These are phyloP conservation scores for Hericium coralloides DNA, from an alignment of 768 basidiomycete genomes.

Conservation along the genomic window DNA sequence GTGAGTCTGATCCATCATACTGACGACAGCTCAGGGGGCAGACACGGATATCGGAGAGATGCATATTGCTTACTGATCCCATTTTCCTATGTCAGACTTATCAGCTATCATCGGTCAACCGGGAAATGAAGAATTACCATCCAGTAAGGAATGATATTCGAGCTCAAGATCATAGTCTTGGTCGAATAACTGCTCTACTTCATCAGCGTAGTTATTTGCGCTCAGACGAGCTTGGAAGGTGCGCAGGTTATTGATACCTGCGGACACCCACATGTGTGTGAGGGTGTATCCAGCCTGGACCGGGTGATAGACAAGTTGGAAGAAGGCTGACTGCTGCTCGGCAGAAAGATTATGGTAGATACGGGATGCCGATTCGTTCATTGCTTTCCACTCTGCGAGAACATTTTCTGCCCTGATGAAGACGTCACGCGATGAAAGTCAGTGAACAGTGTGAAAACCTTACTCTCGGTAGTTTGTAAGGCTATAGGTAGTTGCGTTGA, in stretches of 20 bases:
- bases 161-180: constrained; percentile 52
- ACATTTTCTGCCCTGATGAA: constrained; percentile 47
- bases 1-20: constrained; percentile 70
- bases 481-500: constrained; percentile 54
- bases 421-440: not conserved
- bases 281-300: constrained; percentile 50
- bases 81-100: constrained; percentile 28
- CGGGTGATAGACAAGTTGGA: constrained; percentile 63
- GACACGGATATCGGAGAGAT: not conserved
- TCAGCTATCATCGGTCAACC: not conserved
- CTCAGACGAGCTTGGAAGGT: constrained; percentile 57
- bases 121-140: constrained; percentile 29
- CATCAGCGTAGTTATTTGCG: constrained; percentile 47
- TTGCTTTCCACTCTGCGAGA: constrained; percentile 38
- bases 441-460: constrained; percentile 17
- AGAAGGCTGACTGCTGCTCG: constrained; percentile 49
- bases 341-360: constrained; percentile 46
- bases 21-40: not conserved
- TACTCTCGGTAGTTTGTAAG: constrained; percentile 63
- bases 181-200: constrained; percentile 49
- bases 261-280: constrained; percentile 47
- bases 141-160: constrained; percentile 48
- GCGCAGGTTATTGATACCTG: constrained; percentile 51
- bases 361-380: constrained; percentile 39
- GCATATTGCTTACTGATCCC: constrained; percentile 42